Base-by-base conservation (phyloP, 768 basidiomycete species). In the Lactifluus volemus region DNA sequence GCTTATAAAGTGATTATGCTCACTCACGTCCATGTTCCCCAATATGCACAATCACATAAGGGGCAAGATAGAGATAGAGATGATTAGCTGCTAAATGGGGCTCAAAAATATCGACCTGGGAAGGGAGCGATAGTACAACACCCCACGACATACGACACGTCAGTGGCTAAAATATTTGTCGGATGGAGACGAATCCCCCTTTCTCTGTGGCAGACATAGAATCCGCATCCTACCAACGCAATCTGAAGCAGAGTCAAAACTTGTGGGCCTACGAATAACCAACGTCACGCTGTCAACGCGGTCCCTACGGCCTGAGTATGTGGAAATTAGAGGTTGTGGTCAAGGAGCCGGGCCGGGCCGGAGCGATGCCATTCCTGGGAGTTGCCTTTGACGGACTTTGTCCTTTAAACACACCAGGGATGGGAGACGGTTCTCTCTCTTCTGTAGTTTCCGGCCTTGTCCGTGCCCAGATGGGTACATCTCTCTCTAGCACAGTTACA, bases 391-490 rank as follows among this genome's bases (percentile, higher is more conserved):
- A 34, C 32, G 17, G 14, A 6, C 5, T 11, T 9, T 30, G 4
- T 12, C 7, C 25, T 47, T 38, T 30, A 19, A 19, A n/a, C 39
- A 32, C 29, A 52, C 50, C 29, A 53, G 9, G 47, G 56, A 78
- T 77, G 78, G 72, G 77, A 64, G 74, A 73, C 64, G 76, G 80
- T 44, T 84, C 90, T 4, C 78, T 92, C 14, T 92, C 90, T 41
- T 85, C 86, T n/a, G 90, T 92, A 45, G 90, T 92, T 41, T 89
- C 89, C 11, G 79, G 78, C 68, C 81, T 93, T 34, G 85, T 92
- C 21, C 79, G 90, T 14, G 88, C 90, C 1, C 84, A 83, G 30
- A 85, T 90, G 82, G 89, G 90, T 49, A 65, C 81, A 15, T 81
- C 88, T 0, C 74, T 88, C 1, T 67, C 84, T 6, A 70, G 73